Base-by-base conservation (phyloP, 768 basidiomycete genomes). In the Scleroderma citrinum region DNA sequence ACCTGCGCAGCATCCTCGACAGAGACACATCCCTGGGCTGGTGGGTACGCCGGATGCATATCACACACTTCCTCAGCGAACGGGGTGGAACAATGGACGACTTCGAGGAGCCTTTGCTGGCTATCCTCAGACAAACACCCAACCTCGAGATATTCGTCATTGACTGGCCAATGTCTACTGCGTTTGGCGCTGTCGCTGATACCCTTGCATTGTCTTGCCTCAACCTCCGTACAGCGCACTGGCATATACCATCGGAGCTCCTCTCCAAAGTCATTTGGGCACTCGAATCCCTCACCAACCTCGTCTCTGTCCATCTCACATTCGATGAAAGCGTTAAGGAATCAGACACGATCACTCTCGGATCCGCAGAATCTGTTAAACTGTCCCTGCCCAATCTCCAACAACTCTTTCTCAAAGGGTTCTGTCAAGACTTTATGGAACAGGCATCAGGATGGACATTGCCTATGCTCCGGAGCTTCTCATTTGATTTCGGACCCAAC, bases 121-220 rank as follows among this genome's bases (percentile, higher is more conserved):
- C 77, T 23, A 72, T 87, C 48, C 76, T 88, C 29, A 66, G 68
- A 12, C 83, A 77, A 47, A 85, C 83, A 52, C 83, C 83, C 4
- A 87, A 87, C 55, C 77, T 89, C 44, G 78, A 86, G 53, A 80
- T 85, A 7, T 85, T 88, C 64, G 72, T 85, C 31, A 66, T 85
- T 38, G 83, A 85, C 52, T 81, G 78, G 69, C 78, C 85, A 0
- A 71, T 88, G 69, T 70, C 75, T 3, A 62, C 51, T 3, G 73
- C 79, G 13, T 85, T 88, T 52, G 78, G 80, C 2, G 69, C 80
- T 0, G 72, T 88, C n/a, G 81, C 75, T 0, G 78, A 87, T 56
- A 74, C 85, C 0, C 71, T 90, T 1, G 74, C 75, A 44, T 75
- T 69, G 1, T 78, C 69, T 49, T 71, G 78, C 14, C 65, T 65